Conservation (phyloP, 2,329 filamentous ascomycete species). For the Rhynchosporium secalis region DNA sequence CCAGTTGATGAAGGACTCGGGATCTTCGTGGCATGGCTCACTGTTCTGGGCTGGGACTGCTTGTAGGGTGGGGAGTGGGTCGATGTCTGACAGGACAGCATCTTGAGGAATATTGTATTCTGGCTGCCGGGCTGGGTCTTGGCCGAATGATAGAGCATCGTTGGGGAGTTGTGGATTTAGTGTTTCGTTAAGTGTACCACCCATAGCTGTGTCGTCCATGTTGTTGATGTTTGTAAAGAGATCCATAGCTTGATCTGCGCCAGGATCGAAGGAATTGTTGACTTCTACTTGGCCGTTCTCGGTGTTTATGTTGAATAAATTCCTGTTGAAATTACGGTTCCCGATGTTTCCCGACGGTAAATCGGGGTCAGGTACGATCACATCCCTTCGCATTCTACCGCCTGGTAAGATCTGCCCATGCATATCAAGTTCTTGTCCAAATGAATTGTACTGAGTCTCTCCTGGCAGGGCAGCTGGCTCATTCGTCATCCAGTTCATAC, state of each 20-base stretch:
- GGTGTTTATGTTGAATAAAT: neutral
- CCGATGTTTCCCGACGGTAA: neutral
- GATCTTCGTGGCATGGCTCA: neutral
- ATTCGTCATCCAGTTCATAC: neutral
- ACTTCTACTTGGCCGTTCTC: neutral
- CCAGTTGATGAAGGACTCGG: neutral
- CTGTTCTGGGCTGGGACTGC: neutral
- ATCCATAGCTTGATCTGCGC: neutral
- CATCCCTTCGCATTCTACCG: neutral
- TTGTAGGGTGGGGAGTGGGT: neutral
- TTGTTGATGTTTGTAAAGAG: neutral
- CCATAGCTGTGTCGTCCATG: neutral
- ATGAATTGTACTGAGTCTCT: neutral
- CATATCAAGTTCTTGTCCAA: constrained; percentile 1
- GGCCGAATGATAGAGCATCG: neutral
- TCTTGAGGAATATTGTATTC: neutral
- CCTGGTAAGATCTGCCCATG: neutral
- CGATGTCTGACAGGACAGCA: neutral
- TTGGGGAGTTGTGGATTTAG: neutral
- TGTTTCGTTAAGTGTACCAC: neutral
- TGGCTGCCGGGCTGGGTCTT: neutral
- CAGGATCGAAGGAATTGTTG: neutral
- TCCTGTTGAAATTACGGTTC: neutral
- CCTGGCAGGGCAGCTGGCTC: neutral
- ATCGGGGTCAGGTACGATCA: neutral